Evolutionary conservation across 805 yeast species (phyloP).

Genomic region (Priceomyces haplophilus): DNA sequence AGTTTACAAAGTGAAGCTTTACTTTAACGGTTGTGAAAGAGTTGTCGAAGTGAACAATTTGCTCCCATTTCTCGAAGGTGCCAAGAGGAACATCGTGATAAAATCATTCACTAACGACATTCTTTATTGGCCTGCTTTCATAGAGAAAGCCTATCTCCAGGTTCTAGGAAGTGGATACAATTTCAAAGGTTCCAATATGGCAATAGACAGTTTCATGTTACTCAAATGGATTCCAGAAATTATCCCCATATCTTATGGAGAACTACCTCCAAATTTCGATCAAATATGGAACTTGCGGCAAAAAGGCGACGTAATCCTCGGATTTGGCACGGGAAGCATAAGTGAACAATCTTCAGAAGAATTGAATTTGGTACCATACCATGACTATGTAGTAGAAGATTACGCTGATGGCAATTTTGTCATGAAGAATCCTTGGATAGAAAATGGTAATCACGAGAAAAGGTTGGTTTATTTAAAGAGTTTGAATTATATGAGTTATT

Average conservation of each 20-base stretch:
- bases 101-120: conserved; percentile 30
- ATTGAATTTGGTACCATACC: conserved; percentile 49
- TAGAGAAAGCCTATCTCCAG: conserved; percentile 74
- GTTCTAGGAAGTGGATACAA: conserved; percentile 55
- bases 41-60: conserved; percentile 45
- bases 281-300: conserved; percentile 24
- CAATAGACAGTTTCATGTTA: conserved; percentile 60
- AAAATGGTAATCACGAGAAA: conserved; percentile 10
- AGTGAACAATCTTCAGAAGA: conserved; percentile 30
- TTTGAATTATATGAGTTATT: conserved; percentile 38
- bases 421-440: conserved; percentile 39
- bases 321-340: conserved; percentile 64
- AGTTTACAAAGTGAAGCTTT: conserved; percentile 39
- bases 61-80: conserved; percentile 35
- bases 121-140: conserved; percentile 63
- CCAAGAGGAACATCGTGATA: conserved; percentile 29
- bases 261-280: conserved; percentile 19
- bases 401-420: conserved; percentile 13
- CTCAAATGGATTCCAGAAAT: conserved; percentile 75
- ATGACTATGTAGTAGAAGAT: conserved; percentile 63
- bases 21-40: conserved; percentile 54
- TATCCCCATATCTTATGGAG: conserved; percentile 37
- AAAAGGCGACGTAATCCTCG: conserved; percentile 44
- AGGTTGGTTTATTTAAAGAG: conserved; percentile 19
- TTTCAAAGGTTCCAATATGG: conserved; percentile 75